A percentile compares a stretch with the other conserved stretches of the same genome.
Conservation (phyloP, 257 asterid species). For the Thymus quinquecostatus region DNA sequence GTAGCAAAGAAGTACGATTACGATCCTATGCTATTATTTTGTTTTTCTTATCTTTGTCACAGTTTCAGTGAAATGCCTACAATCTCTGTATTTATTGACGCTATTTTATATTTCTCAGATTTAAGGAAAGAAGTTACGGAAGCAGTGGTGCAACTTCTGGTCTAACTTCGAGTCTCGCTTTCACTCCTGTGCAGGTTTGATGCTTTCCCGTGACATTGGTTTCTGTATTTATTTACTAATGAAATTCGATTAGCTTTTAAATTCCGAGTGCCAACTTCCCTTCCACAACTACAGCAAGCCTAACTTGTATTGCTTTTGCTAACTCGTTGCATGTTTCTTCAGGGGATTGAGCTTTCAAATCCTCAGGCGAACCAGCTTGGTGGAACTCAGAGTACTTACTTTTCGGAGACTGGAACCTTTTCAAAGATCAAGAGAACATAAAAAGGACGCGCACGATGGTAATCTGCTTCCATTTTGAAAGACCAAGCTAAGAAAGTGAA, state of each 20-base stretch:
- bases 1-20: slow-evolving; percentile 77
- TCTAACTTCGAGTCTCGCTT: slow-evolving; percentile 91
- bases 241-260: background rate
- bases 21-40: background rate
- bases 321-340: slow-evolving; percentile 25
- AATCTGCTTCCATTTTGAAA: background rate
- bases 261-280: background rate
- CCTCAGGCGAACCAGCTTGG: slow-evolving; percentile 93
- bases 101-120: slow-evolving; percentile 47
- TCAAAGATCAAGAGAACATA: slow-evolving; percentile 80
- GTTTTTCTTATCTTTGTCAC: slow-evolving; percentile 18
- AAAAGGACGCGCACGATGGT: slow-evolving; percentile 17
- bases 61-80: slow-evolving; percentile 4
- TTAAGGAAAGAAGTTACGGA: slow-evolving; percentile 75
- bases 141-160: slow-evolving; percentile 96
- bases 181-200: slow-evolving; percentile 96
- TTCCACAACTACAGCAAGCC: background rate
- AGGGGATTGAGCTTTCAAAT: slow-evolving; percentile 96
- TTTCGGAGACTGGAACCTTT: slow-evolving; percentile 90
- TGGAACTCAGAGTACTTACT: slow-evolving; percentile 87
- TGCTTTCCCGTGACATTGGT: slow-evolving; percentile 11
- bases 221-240: background rate
- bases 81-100: slow-evolving; percentile 12
- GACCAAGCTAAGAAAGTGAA: too few relatives aligned
- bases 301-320: background rate